Base-by-base conservation (phyloP, 192 early-diverging fungal genomes). In the Radiomyces spectabilis region DNA sequence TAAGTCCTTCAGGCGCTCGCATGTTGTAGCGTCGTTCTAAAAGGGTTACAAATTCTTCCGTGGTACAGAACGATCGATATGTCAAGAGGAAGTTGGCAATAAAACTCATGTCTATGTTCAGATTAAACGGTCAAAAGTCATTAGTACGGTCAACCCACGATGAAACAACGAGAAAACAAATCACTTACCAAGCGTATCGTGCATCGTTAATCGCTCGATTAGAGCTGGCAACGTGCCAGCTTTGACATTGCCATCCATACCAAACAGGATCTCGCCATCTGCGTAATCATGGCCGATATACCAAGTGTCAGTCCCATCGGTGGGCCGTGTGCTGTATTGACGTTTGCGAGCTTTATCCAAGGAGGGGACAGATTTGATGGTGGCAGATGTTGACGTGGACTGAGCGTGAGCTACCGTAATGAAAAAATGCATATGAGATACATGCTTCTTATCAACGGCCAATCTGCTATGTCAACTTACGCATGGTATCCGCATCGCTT, bases 51-150 rank as follows among this genome's bases (percentile, higher is more conserved):
- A 99, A 79, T 57, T 91, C 86, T 12, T 77, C 79, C 3, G 91
- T 87, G 5, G 83, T 83, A 4, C 86, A 85, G 52, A 97, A 97
- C 13, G 93, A 92, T 30, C 91, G 88, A 74, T 95, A 99, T 2
- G 96, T 97, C 43, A 99, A 74, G 49, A 99, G 62, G 69, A 99
- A 97, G 0, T 90, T 89, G 27, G 80, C 78, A 25, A 84, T 85
- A 72, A 89, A 97, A 66, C 82, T 85, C 44, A 80, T 66, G 49
- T 98, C 93, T 69, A 48, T 15, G 6, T 25, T 5, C 7, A 47
- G 3, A 15, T 9, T 15, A 12, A 4, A 27, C 19, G 4, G 10
- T 26, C n/a, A 30, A 30, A 49, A 49, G 29, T 26, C 8, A 31
- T 13, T n/a, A 49, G 29, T 26, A 49, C n/a, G 29, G 47, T 15